Evolutionary conservation across 768 basidiomycete species (phyloP), one percentile per base, ranked within the genome.

Genomic region (Suillus bovinus): DNA sequence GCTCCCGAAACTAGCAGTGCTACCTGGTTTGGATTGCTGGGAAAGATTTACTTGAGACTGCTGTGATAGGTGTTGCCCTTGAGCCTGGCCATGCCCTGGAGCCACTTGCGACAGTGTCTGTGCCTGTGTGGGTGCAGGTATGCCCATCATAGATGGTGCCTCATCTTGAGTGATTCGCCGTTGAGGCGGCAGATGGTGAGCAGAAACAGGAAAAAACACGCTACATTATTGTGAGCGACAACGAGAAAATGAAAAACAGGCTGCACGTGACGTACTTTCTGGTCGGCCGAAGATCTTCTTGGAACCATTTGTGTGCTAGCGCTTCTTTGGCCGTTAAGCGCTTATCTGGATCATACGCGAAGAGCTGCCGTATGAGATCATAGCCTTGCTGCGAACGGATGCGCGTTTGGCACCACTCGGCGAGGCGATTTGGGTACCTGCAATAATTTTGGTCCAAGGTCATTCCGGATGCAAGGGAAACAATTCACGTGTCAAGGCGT

Each of bases 81-180:
- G 84, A 1, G 81, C 78, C 60, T 85, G 82, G 31, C 76, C 72
- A 38, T 79, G 78, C 20, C 69, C 83, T 54, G 83, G 85, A 6
- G 81, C 74, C 27, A 73, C 73, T 60, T 76, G 80, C 0, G 78
- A 75, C 55, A 76, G 81, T 7, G 77, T 78, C 36, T 79, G 79
- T 34, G 74, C 70, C 63, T 75, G 75, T 20, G 81, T 81, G 57
- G 80, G 82, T 4, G 74, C 77, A 22, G 85, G 84, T 22, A 85
- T 72, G 29, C 88, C 88, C 77, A 93, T 85, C 91, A 93, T 92
- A 0, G 89, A 91, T 0, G 91, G 90, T 7, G 90, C 92, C 42
- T 98, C 95, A 71, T 98, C 96, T 69, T 94, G 90, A 2, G 94
- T 91, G 58, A 98, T 96, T 46, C 94, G 86, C 34, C 95, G 81